Percentiles rank a stretch among this genome's conserved stretches.
These are phyloP conservation scores for Globisporangium lucens DNA, from an alignment of 352 stramenopile species.

Conservation along the genomic window DNA sequence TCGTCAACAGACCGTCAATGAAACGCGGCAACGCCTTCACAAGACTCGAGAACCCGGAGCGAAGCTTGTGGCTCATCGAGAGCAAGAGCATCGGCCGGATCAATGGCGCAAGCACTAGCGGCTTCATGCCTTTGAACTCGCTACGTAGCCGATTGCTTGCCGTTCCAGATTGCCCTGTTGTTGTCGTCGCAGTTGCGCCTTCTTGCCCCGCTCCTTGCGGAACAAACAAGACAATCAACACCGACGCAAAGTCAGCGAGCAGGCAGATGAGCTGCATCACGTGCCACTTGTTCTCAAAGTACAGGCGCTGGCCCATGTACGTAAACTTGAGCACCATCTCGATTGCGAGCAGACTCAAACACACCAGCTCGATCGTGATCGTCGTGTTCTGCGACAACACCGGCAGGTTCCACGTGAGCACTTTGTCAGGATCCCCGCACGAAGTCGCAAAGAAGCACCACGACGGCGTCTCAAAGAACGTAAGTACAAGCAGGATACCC, in stretches of 20 bases:
- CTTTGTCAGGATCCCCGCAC: constrained; percentile 30
- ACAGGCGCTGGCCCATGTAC: constrained; percentile 44
- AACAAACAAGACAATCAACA: constrained; percentile 34
- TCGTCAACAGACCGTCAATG: constrained; percentile 41
- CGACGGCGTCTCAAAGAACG: constrained; percentile 55
- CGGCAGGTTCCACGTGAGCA: constrained; percentile 36
- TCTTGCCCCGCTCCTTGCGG: constrained; percentile 5
- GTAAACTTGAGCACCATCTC: constrained; percentile 51
- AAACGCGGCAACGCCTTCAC: constrained; percentile 39
- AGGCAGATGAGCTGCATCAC: constrained; percentile 45
- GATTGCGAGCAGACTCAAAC: constrained; percentile 34
- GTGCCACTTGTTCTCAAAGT: constrained; percentile 58
- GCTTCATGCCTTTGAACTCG: constrained; percentile 15
- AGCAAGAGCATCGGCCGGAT: constrained; percentile 46
- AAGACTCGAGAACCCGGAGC: constrained; percentile 45
- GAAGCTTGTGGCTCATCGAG: constrained; percentile 50
- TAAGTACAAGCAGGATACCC: constrained; percentile 36
- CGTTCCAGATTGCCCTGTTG: background rate
- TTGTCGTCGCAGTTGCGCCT: background rate
- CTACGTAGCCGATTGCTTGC: background rate
- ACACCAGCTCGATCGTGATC: constrained; percentile 40
- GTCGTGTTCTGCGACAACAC: constrained; percentile 28
- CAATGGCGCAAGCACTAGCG: constrained; percentile 38
- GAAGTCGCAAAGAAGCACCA: constrained; percentile 45
- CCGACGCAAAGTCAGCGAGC: constrained; percentile 37